A percentile compares a stretch with the other conserved stretches of the same genome.
phyloP scores from a whole-genome alignment of 2,329 filamentous ascomycete genomes.

The Aspergillus pseudonomiae region DNA sequence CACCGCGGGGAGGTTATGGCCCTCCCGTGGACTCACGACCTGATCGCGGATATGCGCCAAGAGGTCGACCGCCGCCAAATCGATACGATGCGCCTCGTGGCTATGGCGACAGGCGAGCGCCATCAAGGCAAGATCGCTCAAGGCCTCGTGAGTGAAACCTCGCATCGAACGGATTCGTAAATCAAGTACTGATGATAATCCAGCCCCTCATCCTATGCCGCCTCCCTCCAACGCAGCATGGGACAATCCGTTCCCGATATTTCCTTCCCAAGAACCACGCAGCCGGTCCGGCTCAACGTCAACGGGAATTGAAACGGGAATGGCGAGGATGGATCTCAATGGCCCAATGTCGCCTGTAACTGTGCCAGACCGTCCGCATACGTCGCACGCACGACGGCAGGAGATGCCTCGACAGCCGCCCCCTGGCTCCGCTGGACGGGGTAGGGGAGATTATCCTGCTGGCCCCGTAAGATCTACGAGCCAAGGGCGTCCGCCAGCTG shows the following conservation, averaged over 20 bases:
- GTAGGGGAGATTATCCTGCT: conserved; percentile 26
- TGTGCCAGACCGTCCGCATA: conserved; percentile 39
- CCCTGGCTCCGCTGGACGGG: conserved; percentile 28
- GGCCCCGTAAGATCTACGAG: conserved; percentile 32
- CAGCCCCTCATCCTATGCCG: conserved; percentile 33
- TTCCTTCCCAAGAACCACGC: conserved; percentile 34
- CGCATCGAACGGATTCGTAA: background rate
- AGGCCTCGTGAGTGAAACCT: conserved; percentile 36
- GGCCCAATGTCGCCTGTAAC: conserved; percentile 29
- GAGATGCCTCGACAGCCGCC: conserved; percentile 31
- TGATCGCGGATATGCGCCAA: conserved; percentile 27
- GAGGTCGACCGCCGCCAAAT: conserved; percentile 29
- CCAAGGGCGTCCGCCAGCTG: conserved; percentile 24
- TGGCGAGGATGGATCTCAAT: conserved; percentile 44
- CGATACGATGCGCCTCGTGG: conserved; percentile 31
- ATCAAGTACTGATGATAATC: conserved; percentile 22
- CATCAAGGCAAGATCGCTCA: conserved; percentile 34
- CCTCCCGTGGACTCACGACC: conserved; percentile 21
- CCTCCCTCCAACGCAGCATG: conserved; percentile 44
- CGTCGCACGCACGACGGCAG: conserved; percentile 40
- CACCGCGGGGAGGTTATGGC: conserved; percentile 35
- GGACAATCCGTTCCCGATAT: conserved; percentile 56
- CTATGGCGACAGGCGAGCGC: conserved; percentile 32
- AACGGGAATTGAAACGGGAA: conserved; percentile 39
- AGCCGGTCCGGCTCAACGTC: conserved; percentile 37